Conservation (phyloP, 2,329 filamentous ascomycete species). For the Fusarium albosuccineum region DNA sequence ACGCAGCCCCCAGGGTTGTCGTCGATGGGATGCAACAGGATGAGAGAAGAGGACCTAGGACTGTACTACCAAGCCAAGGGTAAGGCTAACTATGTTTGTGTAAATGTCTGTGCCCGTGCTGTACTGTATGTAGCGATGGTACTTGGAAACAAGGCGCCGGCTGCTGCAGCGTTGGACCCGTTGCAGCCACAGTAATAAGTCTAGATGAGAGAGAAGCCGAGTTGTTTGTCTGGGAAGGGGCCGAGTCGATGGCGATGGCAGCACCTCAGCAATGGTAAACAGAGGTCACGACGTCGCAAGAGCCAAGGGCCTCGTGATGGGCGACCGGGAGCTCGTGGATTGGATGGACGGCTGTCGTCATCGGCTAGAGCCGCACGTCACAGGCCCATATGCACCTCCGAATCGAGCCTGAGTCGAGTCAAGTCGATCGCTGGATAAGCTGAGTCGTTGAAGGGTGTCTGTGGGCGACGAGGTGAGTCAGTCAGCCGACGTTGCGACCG, state of each 20-base stretch:
- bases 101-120: conserved; percentile 21
- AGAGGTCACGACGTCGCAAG: conserved; percentile 39
- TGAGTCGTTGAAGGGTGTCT: background rate
- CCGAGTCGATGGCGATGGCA: conserved; percentile 5
- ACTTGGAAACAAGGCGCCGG: conserved; percentile 8
- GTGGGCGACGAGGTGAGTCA: background rate
- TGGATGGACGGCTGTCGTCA: conserved; percentile 44
- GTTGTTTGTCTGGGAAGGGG: conserved; percentile 3
- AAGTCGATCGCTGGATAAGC: background rate
- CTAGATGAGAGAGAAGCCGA: conserved; percentile 9
- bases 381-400: conserved; percentile 22
- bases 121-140: conserved; percentile 12
- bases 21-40: conserved; percentile 30
- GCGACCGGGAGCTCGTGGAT: conserved; percentile 36
- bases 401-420: conserved; percentile 18
- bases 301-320: conserved; percentile 46
- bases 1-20: conserved; percentile 38
- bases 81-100: conserved; percentile 24
- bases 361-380: conserved; percentile 48
- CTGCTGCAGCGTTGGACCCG: conserved; percentile 26
- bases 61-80: conserved; percentile 30
- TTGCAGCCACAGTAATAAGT: conserved; percentile 18
- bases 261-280: conserved; percentile 5
- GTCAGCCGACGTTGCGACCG: background rate
- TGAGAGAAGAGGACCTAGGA: conserved; percentile 34